Evolutionary conservation across 495 filamentous ascomycete species (phyloP), one percentile per base, ranked within the genome.

Genomic region (Aspergillus kassunensis): DNA sequence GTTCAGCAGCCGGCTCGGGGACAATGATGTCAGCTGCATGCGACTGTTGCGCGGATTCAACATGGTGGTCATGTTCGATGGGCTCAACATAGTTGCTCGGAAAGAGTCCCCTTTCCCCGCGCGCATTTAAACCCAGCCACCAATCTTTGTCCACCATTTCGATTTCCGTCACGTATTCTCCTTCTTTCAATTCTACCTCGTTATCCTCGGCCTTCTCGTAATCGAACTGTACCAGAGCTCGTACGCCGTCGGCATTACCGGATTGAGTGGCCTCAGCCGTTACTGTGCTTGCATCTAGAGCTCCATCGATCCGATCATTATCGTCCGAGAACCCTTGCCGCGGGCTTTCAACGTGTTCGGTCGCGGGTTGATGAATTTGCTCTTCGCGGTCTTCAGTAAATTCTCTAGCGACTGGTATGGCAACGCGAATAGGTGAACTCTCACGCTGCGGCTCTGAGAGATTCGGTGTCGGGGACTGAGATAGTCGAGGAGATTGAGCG

Each of bases 181-280:
- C 90, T 68, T 99, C 93, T n/a, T 75, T 76, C 4, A 99, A 76
- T 50, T 95, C 89, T 36, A 97, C 75, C 66, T 99, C 93, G 63
- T 99, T 99, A 49, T 95, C 90, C 68, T 99, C 93, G 3, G 89
- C 90, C 45, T 91, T 96, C 54, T 96, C 91, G 58, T 99, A 99
- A 62, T 99, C 95, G 66, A 90, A 99, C 54, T 95, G 87, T 40
- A 91, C 78, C 27, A 95, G 47, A 3, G 93, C 93, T 24, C 81
- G 81, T 57, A 82, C 81, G 47, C 83, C 88, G 10, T 74, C 63
- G 46, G 60, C 20, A 5, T 66, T 43, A 10, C 63, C 68, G 23
- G 52, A 58, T 23, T 56, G 72, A 13, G 80, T 77, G 20, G 78
- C 79, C 25, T 76, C 71, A 34, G 81, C 83, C 3, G 87, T 80